phyloP scores from a whole-genome alignment of 148 eudicot genomes.

The Vaccinium macrocarpon region DNA sequence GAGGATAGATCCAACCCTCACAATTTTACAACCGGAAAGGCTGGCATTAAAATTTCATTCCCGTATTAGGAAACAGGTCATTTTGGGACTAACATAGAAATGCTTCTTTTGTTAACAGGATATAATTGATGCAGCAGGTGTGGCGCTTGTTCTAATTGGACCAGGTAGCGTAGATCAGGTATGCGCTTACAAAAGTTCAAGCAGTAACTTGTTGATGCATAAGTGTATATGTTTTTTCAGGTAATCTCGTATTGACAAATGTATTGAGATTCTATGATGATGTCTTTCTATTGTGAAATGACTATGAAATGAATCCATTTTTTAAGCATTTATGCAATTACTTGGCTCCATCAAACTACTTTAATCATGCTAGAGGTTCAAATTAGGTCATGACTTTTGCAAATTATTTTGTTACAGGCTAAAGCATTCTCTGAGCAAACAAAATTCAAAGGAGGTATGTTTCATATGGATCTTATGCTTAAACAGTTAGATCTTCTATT shows the following conservation, averaged over 20 bases:
- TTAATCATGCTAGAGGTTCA: neutral
- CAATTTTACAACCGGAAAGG: neutral
- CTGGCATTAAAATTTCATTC: neutral
- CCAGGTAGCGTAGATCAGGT: slow-evolving; percentile 96
- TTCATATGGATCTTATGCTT: neutral
- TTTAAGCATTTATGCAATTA: too few species aligned
- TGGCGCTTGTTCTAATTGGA: slow-evolving; percentile 85
- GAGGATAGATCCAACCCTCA: neutral
- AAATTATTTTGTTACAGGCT: slow-evolving; percentile 44
- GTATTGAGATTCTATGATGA: too few species aligned
- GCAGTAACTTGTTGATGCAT: slow-evolving; percentile 3
- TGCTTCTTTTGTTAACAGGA: slow-evolving; percentile 43
- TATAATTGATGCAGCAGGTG: slow-evolving; percentile 85
- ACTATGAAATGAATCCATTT: too few species aligned
- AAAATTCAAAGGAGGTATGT: slow-evolving; percentile 81
- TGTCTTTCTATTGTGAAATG: slow-evolving; percentile 1
- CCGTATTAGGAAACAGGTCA: neutral
- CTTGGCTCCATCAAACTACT: neutral
- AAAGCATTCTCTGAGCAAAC: slow-evolving; percentile 76
- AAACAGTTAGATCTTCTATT: neutral
- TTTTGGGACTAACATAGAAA: neutral
- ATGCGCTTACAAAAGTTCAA: slow-evolving; percentile 9
- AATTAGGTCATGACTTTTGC: slow-evolving; percentile 10
- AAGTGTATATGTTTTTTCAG: neutral
- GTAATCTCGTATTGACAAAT: neutral